These are phyloP conservation scores for Cantharellus cinnabarinus DNA, from an alignment of 768 basidiomycete genomes.

Conservation along the genomic window DNA sequence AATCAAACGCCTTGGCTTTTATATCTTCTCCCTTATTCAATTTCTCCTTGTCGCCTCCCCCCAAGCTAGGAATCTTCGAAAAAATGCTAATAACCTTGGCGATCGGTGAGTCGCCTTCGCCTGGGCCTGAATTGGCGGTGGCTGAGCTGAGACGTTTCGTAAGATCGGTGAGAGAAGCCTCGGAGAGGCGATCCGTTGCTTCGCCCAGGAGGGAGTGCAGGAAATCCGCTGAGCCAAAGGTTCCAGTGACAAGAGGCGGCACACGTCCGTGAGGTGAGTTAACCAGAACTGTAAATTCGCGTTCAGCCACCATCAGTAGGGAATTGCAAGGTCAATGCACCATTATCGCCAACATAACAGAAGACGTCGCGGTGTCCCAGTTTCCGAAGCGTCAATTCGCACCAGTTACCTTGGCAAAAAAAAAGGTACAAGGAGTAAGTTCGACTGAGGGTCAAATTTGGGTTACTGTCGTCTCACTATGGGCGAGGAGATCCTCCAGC, in stretches of 20 bases:
- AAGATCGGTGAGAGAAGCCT: constrained; percentile 40
- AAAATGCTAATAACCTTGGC: constrained; percentile 25
- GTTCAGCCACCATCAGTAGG: background rate
- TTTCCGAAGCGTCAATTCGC: constrained; percentile 52
- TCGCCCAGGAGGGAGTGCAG: constrained; percentile 56
- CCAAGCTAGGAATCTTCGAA: constrained; percentile 31
- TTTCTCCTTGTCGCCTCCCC: constrained; percentile 22
- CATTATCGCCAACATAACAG: constrained; percentile 60
- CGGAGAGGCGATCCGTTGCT: constrained; percentile 40
- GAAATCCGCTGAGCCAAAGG: constrained; percentile 65
- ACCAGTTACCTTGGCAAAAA: constrained; percentile 30
- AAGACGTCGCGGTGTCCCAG: constrained; percentile 66
- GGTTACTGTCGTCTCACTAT: constrained; percentile 22
- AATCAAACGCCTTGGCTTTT: constrained; percentile 35
- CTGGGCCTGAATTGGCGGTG: constrained; percentile 13
- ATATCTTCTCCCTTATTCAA: constrained; percentile 36
- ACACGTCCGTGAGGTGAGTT: constrained; percentile 59
- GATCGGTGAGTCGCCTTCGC: constrained; percentile 18
- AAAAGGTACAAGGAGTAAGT: background rate
- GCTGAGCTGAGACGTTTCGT: constrained; percentile 28
- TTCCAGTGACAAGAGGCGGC: constrained; percentile 67
- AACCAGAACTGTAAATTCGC: constrained; percentile 27
- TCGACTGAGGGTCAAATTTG: background rate
- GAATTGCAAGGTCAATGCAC: background rate
- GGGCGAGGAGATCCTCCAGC: constrained; percentile 56